Evolutionary conservation across 371 early-diverging fungal species (phyloP).

Genomic region (Capillidium heterosporum): DNA sequence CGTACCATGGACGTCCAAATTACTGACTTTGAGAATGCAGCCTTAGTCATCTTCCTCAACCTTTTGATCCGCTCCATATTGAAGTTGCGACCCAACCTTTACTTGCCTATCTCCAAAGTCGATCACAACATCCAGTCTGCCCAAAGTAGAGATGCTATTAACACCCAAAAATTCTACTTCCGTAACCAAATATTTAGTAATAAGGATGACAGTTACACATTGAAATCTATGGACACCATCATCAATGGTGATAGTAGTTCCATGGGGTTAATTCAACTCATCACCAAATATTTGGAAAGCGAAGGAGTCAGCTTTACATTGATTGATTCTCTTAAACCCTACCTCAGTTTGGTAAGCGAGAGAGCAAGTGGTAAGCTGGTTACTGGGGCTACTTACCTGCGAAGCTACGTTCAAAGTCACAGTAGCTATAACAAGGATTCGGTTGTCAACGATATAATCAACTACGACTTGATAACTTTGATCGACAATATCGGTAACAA

Average conservation of each 20-base stretch:
- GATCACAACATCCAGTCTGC: constrained; percentile 91
- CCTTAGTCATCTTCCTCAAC: constrained; percentile 84
- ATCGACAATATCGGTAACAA: constrained; percentile 47
- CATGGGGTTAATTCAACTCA: constrained; percentile 71
- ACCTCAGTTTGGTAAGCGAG: constrained; percentile 63
- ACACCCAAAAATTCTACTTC: constrained; percentile 72
- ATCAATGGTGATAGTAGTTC: constrained; percentile 67
- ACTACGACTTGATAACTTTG: constrained; percentile 65
- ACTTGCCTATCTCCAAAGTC: constrained; percentile 88
- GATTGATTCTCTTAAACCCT: constrained; percentile 40
- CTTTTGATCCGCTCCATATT: constrained; percentile 83
- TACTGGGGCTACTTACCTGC: constrained; percentile 82
- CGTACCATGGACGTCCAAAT: constrained; percentile 95
- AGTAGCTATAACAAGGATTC: constrained; percentile 84
- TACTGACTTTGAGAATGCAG: constrained; percentile 96
- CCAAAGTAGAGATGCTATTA: constrained; percentile 66
- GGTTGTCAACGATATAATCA: constrained; percentile 60
- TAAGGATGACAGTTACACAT: constrained; percentile 25
- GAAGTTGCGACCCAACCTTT: constrained; percentile 78
- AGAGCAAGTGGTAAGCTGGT: constrained; percentile 63
- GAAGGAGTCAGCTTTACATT: constrained; percentile 40
- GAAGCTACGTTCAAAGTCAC: constrained; percentile 73
- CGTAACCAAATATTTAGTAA: too few relatives aligned
- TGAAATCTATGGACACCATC: constrained; percentile 86
- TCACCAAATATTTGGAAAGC: constrained; percentile 59